Evolutionary conservation across 2,329 filamentous ascomycete species (phyloP).

Genomic region (Ceratocystis lukuohia): DNA sequence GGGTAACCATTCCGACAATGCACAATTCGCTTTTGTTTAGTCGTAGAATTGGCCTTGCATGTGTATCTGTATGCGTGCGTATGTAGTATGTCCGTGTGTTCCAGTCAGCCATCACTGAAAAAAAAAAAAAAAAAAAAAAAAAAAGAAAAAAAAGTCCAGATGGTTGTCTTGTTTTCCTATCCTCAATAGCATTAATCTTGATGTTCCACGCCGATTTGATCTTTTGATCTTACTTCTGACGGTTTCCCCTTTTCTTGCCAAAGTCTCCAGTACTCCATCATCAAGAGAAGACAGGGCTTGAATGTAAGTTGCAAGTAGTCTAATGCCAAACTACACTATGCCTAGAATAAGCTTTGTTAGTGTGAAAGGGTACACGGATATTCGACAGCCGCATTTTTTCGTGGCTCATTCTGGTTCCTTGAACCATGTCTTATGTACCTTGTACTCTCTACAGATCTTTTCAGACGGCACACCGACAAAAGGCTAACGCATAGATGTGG

Average conservation of each 20-base stretch:
- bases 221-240: too few relatives aligned
- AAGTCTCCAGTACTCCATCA: too few relatives aligned
- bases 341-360: background rate
- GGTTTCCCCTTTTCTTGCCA: too few relatives aligned
- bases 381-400: background rate
- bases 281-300: too few relatives aligned
- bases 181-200: too few relatives aligned
- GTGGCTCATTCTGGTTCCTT: background rate
- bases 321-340: background rate
- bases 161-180: too few relatives aligned
- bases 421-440: background rate
- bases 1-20: background rate
- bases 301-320: background rate
- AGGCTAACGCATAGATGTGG: background rate
- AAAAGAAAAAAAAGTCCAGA: too few relatives aligned
- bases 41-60: background rate
- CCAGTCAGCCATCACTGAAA: too few relatives aligned
- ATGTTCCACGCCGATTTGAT: too few relatives aligned
- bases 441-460: background rate
- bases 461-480: background rate
- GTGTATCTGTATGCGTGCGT: background rate
- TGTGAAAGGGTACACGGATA: background rate
- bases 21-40: background rate
- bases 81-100: background rate
- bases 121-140: too few relatives aligned